phyloP scores from a whole-genome alignment of 495 filamentous ascomycete genomes.

The Podospora sp. region DNA sequence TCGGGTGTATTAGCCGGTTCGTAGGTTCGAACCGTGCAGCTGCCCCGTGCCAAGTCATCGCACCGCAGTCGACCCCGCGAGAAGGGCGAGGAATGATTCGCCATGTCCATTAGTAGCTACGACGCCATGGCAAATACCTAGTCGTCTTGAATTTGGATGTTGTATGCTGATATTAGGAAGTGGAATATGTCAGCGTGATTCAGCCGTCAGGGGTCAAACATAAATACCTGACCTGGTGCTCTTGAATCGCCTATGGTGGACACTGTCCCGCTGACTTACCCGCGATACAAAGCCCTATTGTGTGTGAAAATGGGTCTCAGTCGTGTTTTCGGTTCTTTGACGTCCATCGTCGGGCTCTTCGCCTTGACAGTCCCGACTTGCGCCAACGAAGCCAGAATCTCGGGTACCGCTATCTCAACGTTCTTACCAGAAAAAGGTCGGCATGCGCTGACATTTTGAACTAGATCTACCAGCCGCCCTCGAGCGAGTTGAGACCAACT shows the following conservation, averaged over 20 bases:
- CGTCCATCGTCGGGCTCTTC: too few species aligned
- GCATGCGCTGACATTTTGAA: background rate
- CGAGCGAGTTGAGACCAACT: background rate
- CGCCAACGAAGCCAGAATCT: background rate
- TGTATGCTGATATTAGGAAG: background rate
- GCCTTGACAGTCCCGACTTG: too few species aligned
- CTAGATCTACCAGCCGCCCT: slow-evolving; percentile 4
- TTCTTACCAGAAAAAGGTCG: too few species aligned
- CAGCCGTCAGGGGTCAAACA: background rate
- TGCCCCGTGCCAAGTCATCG: background rate
- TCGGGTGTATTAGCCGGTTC: background rate
- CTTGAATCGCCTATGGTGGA: too few species aligned
- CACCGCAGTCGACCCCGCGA: background rate
- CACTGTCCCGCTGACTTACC: too few species aligned
- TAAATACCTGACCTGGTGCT: background rate
- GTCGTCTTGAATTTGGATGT: background rate
- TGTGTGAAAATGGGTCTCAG: too few species aligned
- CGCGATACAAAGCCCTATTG: too few species aligned
- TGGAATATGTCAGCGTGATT: background rate
- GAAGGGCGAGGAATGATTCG: background rate
- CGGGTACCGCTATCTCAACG: background rate
- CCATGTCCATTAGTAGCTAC: background rate
- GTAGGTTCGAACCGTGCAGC: background rate
- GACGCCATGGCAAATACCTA: background rate
- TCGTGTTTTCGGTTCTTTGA: too few species aligned